Percentiles rank a stretch among this genome's conserved stretches.
Conservation (phyloP, 73 alveolate genomes). For the Tetrahymena borealis region DNA sequence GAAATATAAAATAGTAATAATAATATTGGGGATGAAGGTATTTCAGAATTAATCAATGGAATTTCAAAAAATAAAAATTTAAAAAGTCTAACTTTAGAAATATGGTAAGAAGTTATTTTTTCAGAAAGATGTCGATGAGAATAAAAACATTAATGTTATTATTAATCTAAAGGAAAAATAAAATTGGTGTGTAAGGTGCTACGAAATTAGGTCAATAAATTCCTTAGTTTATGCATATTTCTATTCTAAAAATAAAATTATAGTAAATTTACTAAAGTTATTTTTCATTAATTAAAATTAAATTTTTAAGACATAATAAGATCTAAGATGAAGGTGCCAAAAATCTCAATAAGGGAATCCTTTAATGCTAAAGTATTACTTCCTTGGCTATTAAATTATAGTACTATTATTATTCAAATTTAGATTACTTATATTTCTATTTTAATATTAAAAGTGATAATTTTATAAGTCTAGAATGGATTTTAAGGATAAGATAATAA, state of each 20-base stretch:
- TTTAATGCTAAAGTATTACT: neutral
- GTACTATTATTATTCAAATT: neutral
- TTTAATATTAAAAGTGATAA: neutral
- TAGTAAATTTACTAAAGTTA: neutral
- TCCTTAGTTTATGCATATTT: neutral
- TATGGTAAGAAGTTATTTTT: neutral
- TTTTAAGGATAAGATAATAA: neutral
- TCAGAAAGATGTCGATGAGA: too few relatives aligned
- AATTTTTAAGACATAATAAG: neutral
- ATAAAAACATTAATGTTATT: too few relatives aligned
- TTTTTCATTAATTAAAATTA: neutral
- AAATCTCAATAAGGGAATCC: neutral
- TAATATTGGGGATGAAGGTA: neutral
- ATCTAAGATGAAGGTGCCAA: neutral
- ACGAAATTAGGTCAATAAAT: neutral
- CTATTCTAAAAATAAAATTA: neutral
- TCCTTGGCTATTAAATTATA: neutral
- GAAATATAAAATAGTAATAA: neutral
- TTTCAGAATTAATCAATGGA: too few relatives aligned
- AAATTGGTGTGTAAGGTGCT: neutral
- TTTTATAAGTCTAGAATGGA: neutral
- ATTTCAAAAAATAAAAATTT: neutral
- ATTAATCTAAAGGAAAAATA: neutral
- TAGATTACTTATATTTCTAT: neutral
- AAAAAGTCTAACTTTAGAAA: neutral